phyloP scores from a whole-genome alignment of 2,329 filamentous ascomycete genomes.

The Blastomyces parvus region DNA sequence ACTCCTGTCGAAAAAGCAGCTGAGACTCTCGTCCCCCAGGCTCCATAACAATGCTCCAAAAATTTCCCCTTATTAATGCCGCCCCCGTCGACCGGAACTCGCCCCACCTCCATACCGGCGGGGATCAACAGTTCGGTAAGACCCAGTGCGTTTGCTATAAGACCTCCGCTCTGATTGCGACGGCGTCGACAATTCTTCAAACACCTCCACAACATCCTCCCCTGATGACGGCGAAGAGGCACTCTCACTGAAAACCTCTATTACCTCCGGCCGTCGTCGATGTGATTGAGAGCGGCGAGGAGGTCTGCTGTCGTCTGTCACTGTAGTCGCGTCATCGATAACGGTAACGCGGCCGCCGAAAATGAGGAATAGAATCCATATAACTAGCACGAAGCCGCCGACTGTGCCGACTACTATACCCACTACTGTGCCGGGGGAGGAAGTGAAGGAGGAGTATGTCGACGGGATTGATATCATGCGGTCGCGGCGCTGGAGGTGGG shows the following conservation, averaged over 20 bases:
- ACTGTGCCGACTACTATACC: slow-evolving; percentile 47
- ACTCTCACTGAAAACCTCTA: slow-evolving; percentile 35
- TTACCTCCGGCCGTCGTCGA: slow-evolving; percentile 28
- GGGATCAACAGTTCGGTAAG: slow-evolving; percentile 44
- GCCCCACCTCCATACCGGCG: slow-evolving; percentile 30
- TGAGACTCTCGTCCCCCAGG: background rate
- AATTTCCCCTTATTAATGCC: slow-evolving; percentile 11
- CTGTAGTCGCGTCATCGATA: slow-evolving; percentile 17
- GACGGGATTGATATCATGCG: slow-evolving; percentile 47
- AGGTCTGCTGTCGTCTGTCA: slow-evolving; percentile 8
- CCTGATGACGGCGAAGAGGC: slow-evolving; percentile 18
- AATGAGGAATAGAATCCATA: slow-evolving; percentile 45
- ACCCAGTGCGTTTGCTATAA: slow-evolving; percentile 31
- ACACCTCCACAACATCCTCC: slow-evolving; percentile 50
- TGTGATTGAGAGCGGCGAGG: slow-evolving; percentile 12
- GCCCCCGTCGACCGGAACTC: slow-evolving; percentile 16
- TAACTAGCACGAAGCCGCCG: slow-evolving; percentile 44
- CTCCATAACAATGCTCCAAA: background rate
- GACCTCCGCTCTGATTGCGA: slow-evolving; percentile 25
- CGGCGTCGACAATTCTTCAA: slow-evolving; percentile 44
- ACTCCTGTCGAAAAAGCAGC: background rate
- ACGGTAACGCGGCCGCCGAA: slow-evolving; percentile 34
- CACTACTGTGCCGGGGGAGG: slow-evolving; percentile 49
- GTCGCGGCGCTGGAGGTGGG: slow-evolving; percentile 16
- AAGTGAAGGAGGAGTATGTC: slow-evolving; percentile 48